phyloP scores from a whole-genome alignment of 2,329 filamentous ascomycete genomes.

The Botrytis squamosa region DNA sequence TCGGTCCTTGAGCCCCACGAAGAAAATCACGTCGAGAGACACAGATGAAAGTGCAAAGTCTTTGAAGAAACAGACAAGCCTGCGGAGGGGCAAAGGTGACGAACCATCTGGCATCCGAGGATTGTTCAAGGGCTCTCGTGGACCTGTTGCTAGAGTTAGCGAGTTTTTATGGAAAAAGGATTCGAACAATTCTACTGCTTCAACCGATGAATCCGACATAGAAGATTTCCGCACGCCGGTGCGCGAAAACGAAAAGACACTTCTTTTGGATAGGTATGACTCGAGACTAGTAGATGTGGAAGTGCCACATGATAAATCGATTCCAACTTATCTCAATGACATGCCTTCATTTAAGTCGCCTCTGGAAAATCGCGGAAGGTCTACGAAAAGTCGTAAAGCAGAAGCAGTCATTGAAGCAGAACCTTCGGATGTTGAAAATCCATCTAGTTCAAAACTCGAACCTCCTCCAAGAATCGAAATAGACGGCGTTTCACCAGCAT shows the following conservation, averaged over 20 bases:
- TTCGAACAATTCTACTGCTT: slow-evolving; percentile 44
- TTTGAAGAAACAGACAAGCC: slow-evolving; percentile 50
- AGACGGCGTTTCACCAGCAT: slow-evolving; percentile 39
- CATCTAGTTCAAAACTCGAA: slow-evolving; percentile 46
- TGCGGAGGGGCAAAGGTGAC: slow-evolving; percentile 46
- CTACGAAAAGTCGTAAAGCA: slow-evolving; percentile 32
- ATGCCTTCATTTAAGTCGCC: slow-evolving; percentile 53
- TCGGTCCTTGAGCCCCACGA: slow-evolving; percentile 42
- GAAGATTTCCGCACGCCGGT: slow-evolving; percentile 44
- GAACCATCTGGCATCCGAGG: slow-evolving; percentile 61
- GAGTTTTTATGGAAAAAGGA: slow-evolving; percentile 62
- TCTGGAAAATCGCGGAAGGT: slow-evolving; percentile 42
- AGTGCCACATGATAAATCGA: slow-evolving; percentile 25
- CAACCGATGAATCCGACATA: slow-evolving; percentile 48
- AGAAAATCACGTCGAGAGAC: slow-evolving; percentile 41
- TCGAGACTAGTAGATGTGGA: slow-evolving; percentile 11
- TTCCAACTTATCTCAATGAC: slow-evolving; percentile 30
- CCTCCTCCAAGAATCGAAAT: slow-evolving; percentile 52
- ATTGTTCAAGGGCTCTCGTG: slow-evolving; percentile 74
- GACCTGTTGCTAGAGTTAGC: slow-evolving; percentile 60
- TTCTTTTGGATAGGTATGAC: slow-evolving; percentile 25
- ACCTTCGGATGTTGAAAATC: slow-evolving; percentile 42
- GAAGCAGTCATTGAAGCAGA: slow-evolving; percentile 29
- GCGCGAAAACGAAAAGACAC: slow-evolving; percentile 42
- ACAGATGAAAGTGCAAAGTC: slow-evolving; percentile 50